A percentile compares a stretch with the other conserved stretches of the same genome.
Conservation (phyloP, 2,329 filamentous ascomycete genomes). For the Xylaria sp. region DNA sequence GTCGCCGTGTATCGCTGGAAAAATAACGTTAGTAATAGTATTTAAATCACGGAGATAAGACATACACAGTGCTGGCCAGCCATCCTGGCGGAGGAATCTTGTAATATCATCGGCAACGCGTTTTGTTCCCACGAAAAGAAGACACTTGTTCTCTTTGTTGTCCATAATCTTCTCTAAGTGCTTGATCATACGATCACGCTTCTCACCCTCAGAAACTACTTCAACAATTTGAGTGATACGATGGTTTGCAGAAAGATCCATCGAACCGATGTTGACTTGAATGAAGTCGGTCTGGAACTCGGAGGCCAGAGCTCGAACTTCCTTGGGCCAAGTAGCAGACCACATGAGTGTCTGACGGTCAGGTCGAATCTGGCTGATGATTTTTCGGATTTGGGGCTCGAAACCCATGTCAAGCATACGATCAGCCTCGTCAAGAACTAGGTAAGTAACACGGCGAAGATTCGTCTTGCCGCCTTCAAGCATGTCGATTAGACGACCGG, state of each 20-base stretch:
- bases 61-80: constrained; percentile 96
- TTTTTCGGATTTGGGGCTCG: constrained; percentile 99
- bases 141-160: constrained; percentile 91
- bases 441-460: constrained; percentile 95
- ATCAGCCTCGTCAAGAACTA: constrained; percentile 98
- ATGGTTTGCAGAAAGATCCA: constrained; percentile 96
- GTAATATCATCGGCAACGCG: constrained; percentile 98
- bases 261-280: constrained; percentile 97
- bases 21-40: constrained; percentile 56
- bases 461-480: constrained; percentile 98
- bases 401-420: constrained; percentile 99
- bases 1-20: constrained; percentile 92
- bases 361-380: constrained; percentile 95
- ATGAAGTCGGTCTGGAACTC: constrained; percentile 97
- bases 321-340: constrained; percentile 99
- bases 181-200: constrained; percentile 97
- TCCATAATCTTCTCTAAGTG: constrained; percentile 99
- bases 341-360: constrained; percentile 99
- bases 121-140: constrained; percentile 94
- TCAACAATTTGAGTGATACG: constrained; percentile 98
- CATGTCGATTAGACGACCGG: constrained; percentile 98
- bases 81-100: constrained; percentile 95
- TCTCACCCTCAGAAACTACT: constrained; percentile 95
- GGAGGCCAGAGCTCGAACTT: constrained; percentile 89
- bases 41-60: constrained; percentile 55